Percentiles rank a stretch among this genome's conserved stretches.
Conservation (phyloP, 2,329 filamentous ascomycete species). For the Arthrobotrys megalospora region DNA sequence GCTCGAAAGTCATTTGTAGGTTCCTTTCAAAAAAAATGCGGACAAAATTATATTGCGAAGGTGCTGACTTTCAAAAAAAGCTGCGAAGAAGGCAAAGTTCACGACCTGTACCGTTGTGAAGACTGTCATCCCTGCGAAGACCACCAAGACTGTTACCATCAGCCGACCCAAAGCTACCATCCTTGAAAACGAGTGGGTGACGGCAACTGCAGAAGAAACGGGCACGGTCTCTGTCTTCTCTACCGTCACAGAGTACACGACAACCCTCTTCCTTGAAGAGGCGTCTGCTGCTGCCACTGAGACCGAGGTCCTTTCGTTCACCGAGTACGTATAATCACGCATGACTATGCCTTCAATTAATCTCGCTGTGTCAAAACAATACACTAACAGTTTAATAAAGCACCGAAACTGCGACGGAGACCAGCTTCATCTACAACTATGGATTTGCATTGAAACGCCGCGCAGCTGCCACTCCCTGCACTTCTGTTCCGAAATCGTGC, state of each 20-base stretch:
- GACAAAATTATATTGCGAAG: too few relatives aligned
- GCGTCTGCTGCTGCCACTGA: slow-evolving; percentile 18
- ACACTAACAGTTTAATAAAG: slow-evolving; percentile 19
- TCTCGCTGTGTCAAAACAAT: background rate
- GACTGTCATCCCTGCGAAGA: slow-evolving; percentile 26
- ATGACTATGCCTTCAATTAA: too few relatives aligned
- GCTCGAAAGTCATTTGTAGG: slow-evolving; percentile 43
- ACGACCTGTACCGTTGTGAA: slow-evolving; percentile 48
- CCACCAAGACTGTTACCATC: slow-evolving; percentile 31
- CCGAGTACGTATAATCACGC: slow-evolving; percentile 24
- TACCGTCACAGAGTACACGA: slow-evolving; percentile 42
- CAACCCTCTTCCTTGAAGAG: slow-evolving; percentile 40
- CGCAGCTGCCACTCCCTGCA: slow-evolving; percentile 24
- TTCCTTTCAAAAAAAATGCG: background rate
- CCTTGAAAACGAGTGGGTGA: slow-evolving; percentile 10
- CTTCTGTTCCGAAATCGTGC: slow-evolving; percentile 34
- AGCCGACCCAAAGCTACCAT: slow-evolving; percentile 29
- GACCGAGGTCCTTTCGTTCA: slow-evolving; percentile 33
- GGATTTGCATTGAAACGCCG: slow-evolving; percentile 25
- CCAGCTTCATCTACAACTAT: slow-evolving; percentile 1
- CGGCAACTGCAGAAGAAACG: slow-evolving; percentile 25
- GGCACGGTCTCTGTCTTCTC: slow-evolving; percentile 38
- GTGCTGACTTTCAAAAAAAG: slow-evolving; percentile 1
- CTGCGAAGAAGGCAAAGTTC: slow-evolving; percentile 41
- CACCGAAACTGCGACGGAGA: slow-evolving; percentile 1